A percentile compares a stretch with the other conserved stretches of the same genome.
Evolutionary conservation across 345 rosid genomes (phyloP).

Genomic region (Syzygium jambos): DNA sequence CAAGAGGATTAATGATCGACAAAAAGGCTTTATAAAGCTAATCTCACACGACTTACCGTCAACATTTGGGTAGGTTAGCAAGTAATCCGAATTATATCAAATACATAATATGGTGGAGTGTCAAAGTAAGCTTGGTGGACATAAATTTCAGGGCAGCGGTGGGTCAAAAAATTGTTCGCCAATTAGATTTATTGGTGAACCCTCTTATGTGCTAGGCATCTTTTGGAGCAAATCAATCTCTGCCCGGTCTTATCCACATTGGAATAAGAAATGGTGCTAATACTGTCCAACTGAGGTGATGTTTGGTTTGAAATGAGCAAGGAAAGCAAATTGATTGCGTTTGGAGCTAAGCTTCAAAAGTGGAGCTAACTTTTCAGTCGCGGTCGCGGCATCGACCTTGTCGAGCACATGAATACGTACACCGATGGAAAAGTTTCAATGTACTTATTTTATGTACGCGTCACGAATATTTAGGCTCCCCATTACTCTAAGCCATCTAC

Average conservation of each 20-base stretch:
- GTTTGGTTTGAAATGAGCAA: not conserved
- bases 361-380: not conserved
- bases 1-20: not conserved
- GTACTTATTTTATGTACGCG: not conserved
- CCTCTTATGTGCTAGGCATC: not conserved
- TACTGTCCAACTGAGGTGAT: not conserved
- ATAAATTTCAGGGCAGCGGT: not conserved
- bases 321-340: not conserved
- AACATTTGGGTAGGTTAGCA: not conserved
- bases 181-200: not conserved
- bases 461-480: not conserved
- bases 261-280: not conserved
- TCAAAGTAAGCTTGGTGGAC: not conserved
- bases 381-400: not conserved
- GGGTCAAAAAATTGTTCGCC: not conserved
- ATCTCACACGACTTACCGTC: not conserved
- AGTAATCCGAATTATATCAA: not conserved
- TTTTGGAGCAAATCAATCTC: not conserved
- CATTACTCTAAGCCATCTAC: not conserved
- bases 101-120: not conserved
- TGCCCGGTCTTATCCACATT: not conserved
- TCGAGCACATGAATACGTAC: not conserved
- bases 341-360: not conserved
- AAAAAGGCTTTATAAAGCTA: not conserved
- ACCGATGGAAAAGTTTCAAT: not conserved